phyloP scores from a whole-genome alignment of 1,284 basidiomycete species.

The Ustilago sp. region DNA sequence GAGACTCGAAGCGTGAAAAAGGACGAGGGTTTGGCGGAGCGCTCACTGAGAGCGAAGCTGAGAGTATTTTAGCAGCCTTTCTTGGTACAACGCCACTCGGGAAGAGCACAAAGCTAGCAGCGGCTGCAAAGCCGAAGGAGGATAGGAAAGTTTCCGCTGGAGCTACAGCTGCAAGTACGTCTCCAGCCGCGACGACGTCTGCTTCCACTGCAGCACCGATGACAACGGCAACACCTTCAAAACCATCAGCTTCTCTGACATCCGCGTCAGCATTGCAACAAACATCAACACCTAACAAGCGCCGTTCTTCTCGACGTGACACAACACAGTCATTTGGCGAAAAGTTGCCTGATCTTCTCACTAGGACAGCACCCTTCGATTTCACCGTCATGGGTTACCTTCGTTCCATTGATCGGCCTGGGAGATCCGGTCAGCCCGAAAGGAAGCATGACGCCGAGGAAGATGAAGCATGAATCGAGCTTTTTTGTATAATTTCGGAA shows the following conservation, averaged over 20 bases:
- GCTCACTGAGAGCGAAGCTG: slow-evolving; percentile 42
- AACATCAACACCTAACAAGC: slow-evolving; percentile 14
- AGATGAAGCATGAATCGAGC: background rate
- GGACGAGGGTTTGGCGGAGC: slow-evolving; percentile 13
- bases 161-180: background rate
- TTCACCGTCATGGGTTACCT: slow-evolving; percentile 41
- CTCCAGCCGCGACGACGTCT: background rate
- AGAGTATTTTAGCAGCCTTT: slow-evolving; percentile 39
- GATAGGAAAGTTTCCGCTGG: background rate
- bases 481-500: background rate
- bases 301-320: slow-evolving; percentile 29
- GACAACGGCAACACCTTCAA: slow-evolving; percentile 1
- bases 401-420: slow-evolving; percentile 37
- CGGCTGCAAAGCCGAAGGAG: background rate
- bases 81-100: slow-evolving; percentile 32
- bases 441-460: background rate
- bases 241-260: background rate
- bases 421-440: background rate
- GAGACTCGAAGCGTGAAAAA: slow-evolving; percentile 5
- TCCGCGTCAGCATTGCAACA: background rate
- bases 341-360: slow-evolving; percentile 40
- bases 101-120: slow-evolving; percentile 7
- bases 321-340: slow-evolving; percentile 45
- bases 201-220: background rate
- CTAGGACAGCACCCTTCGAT: slow-evolving; percentile 28